Percentiles rank a stretch among this genome's conserved stretches.
Conservation (phyloP, 2,329 filamentous ascomycete species). For the Talaromyces funiculosus region DNA sequence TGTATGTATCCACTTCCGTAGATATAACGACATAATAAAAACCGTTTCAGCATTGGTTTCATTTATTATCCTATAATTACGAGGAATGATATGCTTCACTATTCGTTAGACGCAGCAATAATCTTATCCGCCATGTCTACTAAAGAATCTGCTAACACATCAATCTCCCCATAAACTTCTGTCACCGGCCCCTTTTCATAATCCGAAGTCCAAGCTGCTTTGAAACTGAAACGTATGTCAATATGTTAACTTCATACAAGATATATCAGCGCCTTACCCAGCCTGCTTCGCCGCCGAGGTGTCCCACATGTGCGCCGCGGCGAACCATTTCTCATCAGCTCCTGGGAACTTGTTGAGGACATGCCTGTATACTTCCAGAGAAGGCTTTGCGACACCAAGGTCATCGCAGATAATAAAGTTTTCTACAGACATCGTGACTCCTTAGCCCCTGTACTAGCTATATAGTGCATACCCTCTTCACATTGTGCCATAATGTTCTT, state of each 20-base stretch:
- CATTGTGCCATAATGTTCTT: background rate
- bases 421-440: slow-evolving; percentile 26
- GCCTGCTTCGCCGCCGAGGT: slow-evolving; percentile 47
- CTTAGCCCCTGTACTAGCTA: background rate
- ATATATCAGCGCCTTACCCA: slow-evolving; percentile 23
- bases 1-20: background rate
- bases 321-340: slow-evolving; percentile 48
- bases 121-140: slow-evolving; percentile 43
- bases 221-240: slow-evolving; percentile 29
- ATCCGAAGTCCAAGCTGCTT: slow-evolving; percentile 49
- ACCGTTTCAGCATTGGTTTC: background rate
- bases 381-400: slow-evolving; percentile 47
- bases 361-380: slow-evolving; percentile 42
- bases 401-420: slow-evolving; percentile 51
- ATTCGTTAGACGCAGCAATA: background rate
- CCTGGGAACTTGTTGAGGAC: slow-evolving; percentile 38
- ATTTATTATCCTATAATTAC: background rate
- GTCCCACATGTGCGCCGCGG: slow-evolving; percentile 58
- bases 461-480: background rate
- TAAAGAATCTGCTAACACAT: slow-evolving; percentile 46
- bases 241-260: background rate
- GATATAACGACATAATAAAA: background rate
- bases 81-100: background rate
- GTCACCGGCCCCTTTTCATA: slow-evolving; percentile 48
- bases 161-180: slow-evolving; percentile 50